These are phyloP conservation scores for Decorospora gaudefroyi DNA, from an alignment of 2,329 filamentous ascomycete genomes.

Conservation along the genomic window DNA sequence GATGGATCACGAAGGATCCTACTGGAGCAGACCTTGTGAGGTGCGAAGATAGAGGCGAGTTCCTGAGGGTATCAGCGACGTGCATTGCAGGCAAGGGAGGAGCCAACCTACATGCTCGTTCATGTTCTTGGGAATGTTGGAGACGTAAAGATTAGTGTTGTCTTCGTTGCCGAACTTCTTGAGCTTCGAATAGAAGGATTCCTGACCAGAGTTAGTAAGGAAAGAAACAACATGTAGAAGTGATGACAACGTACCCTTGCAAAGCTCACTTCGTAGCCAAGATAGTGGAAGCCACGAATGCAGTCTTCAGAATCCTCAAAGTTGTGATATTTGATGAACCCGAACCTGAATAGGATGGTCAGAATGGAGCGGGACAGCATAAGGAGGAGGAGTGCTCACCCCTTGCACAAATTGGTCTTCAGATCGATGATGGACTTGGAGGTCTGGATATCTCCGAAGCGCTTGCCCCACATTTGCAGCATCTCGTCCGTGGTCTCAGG, in stretches of 20 bases:
- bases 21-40: slow-evolving; percentile 85
- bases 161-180: slow-evolving; percentile 89
- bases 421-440: slow-evolving; percentile 99
- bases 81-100: background rate
- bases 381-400: slow-evolving; percentile 59
- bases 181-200: slow-evolving; percentile 97
- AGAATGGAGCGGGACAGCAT: slow-evolving; percentile 5
- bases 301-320: slow-evolving; percentile 90
- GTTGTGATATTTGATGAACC: slow-evolving; percentile 93
- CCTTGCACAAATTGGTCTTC: slow-evolving; percentile 91
- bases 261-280: slow-evolving; percentile 97
- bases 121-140: slow-evolving; percentile 89
- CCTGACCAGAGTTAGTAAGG: slow-evolving; percentile 47
- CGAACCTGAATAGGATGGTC: slow-evolving; percentile 66
- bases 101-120: slow-evolving; percentile 74
- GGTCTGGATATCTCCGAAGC: slow-evolving; percentile 92
- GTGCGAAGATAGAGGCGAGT: slow-evolving; percentile 75
- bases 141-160: slow-evolving; percentile 97
- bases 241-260: slow-evolving; percentile 68
- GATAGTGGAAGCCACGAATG: slow-evolving; percentile 90
- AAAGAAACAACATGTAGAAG: background rate
- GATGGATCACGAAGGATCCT: slow-evolving; percentile 91
- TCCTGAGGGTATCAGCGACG: slow-evolving; percentile 57
- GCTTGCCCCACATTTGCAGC: slow-evolving; percentile 76
- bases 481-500: slow-evolving; percentile 94